phyloP scores from a whole-genome alignment of 2,329 filamentous ascomycete species.

The Pestalotiopsis sp. region DNA sequence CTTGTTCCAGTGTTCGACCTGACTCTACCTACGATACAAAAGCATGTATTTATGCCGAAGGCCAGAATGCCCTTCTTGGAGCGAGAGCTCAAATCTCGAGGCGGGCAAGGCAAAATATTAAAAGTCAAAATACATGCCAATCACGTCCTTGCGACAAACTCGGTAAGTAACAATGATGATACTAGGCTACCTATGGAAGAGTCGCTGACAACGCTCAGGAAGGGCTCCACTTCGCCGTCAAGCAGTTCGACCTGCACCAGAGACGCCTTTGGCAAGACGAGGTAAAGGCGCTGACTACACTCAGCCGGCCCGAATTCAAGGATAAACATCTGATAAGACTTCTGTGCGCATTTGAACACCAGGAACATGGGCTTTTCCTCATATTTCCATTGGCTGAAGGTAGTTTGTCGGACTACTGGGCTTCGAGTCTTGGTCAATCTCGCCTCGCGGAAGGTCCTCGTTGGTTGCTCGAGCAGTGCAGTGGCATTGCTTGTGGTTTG shows the following conservation, averaged over 20 bases:
- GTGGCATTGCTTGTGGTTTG: constrained; percentile 17
- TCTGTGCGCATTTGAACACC: constrained; percentile 18
- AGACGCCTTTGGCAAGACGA: constrained; percentile 15
- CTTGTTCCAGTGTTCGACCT: constrained; percentile 4
- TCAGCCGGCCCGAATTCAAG: constrained; percentile 9
- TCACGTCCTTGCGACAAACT: background rate
- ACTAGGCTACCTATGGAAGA: too few species aligned
- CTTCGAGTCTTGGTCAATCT: background rate
- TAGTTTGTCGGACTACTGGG: constrained; percentile 18
- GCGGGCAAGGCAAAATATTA: constrained; percentile 16
- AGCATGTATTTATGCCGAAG: background rate
- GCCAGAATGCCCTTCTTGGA: background rate
- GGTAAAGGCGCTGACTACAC: constrained; percentile 15
- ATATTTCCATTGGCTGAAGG: constrained; percentile 19
- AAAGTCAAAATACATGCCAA: constrained; percentile 18
- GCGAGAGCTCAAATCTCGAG: background rate
- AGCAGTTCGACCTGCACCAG: constrained; percentile 15
- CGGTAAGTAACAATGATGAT: too few species aligned
- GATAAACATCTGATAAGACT: constrained; percentile 18
- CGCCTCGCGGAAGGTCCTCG: background rate
- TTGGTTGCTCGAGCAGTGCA: constrained; percentile 20
- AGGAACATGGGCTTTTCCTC: constrained; percentile 14
- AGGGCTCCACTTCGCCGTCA: constrained; percentile 16
- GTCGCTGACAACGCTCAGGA: too few species aligned
- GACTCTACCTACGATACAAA: background rate